Percentiles rank a stretch among this genome's conserved stretches.
These are phyloP conservation scores for Alternaria rosae DNA, from an alignment of 2,329 filamentous ascomycete genomes.

Conservation along the genomic window DNA sequence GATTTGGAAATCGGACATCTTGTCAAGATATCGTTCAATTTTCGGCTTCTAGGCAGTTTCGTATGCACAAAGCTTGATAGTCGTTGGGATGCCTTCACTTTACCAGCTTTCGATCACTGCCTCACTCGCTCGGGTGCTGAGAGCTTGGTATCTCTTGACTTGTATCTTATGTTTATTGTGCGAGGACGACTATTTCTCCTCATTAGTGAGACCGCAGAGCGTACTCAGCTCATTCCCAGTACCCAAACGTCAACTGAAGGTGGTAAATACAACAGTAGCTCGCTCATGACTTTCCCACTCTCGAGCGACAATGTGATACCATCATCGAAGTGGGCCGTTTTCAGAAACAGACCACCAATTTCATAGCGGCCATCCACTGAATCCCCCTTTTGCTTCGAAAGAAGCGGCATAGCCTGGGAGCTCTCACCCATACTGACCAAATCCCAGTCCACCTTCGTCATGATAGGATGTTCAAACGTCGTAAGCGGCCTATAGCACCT, in stretches of 20 bases:
- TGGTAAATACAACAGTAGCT: background rate
- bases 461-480: fast-evolving
- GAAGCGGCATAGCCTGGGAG: background rate
- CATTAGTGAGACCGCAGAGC: background rate
- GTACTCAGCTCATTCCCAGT: background rate
- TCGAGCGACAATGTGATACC: background rate
- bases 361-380: background rate
- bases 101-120: no score
- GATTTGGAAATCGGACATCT: no score
- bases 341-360: background rate
- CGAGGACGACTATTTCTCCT: no score
- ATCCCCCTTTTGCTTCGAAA: background rate
- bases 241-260: background rate
- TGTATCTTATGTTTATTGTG: no score
- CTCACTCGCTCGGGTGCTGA: no score
- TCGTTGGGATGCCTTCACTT: no score
- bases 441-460: background rate
- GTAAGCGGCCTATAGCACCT: background rate
- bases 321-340: background rate
- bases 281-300: background rate
- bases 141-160: no score
- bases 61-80: no score
- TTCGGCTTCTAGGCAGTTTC: no score
- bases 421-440: background rate
- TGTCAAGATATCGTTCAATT: no score